Evolutionary conservation across 2,329 filamentous ascomycete species (phyloP), one percentile per base, ranked within the genome.

Genomic region (Penicillium sp.): DNA sequence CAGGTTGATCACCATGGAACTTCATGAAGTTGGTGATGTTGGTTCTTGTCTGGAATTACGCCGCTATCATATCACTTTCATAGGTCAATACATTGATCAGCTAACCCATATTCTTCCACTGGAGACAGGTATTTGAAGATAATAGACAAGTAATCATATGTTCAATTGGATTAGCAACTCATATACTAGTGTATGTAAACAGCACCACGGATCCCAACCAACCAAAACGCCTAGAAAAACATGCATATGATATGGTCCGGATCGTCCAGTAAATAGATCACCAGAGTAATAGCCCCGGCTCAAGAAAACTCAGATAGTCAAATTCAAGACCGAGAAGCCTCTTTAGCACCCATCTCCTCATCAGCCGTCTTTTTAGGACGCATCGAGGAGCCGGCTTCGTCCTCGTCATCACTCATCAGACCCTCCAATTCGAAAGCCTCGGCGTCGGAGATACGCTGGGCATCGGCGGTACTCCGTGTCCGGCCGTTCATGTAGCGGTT

Each of bases 341-440:
- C 67, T 60, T 71, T 72, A 22, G 33, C 44, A 37, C 42, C 62
- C 38, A 65, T 70, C 49, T 78, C 75, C 38, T 75, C 75, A 53
- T 77, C 75, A 30, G 65, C 65, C 13, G 59, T 61, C 62, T 75
- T 78, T 49, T 72, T 73, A 4, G 71, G 68, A 9, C 68, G 71
- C 61, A 70, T 63, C 15, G 65, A 65, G 26, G 49, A 68, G 53
- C 44, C 82, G 13, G 58, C 58, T 51, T 86, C 81, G 4, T 89
- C 89, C 56, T 97, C 93, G 19, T 96, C 93, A 49, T 96, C 93
- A 61, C 91, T 95, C 75, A 93, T 93, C 42, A 99, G 80, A 0
- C 92, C 94, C 62, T 95, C 92, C 1, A 99, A 84, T 79, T 98
- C 95, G 75, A 97, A 99, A 70, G 97, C 93, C 74, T 97, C 90